Percentiles rank a stretch among this genome's conserved stretches.
Conservation (phyloP, 306 rosid genomes). For the Fragaria ananassa region DNA sequence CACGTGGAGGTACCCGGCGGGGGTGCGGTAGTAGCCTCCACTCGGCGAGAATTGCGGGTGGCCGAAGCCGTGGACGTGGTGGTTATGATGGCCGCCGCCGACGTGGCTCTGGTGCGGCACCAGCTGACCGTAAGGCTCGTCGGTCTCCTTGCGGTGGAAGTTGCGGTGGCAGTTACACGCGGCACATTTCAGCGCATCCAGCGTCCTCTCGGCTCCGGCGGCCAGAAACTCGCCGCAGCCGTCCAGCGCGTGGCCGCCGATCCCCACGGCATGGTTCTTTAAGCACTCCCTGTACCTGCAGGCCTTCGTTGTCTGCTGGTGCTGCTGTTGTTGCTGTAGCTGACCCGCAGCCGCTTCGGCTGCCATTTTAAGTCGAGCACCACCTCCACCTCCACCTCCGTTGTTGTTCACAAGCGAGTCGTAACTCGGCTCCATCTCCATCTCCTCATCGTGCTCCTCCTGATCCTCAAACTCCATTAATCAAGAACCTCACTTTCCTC, state of each 20-base stretch:
- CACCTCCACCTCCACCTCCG: not conserved
- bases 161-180: conserved; percentile 97
- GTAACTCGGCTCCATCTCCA: conserved; percentile 58
- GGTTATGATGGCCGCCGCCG: not conserved
- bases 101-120: not conserved
- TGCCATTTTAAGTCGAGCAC: conserved; percentile 33
- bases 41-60: conserved; percentile 48
- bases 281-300: conserved; percentile 74
- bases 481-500: not conserved
- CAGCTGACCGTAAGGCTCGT: conserved; percentile 19
- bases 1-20: conserved; percentile 75
- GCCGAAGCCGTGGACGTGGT: conserved; percentile 40
- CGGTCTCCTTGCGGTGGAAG: conserved; percentile 75
- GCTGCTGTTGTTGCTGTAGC: conserved; percentile 27
- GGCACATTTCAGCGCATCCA: conserved; percentile 86
- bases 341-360: not conserved
- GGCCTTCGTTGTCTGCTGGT: conserved; percentile 36
- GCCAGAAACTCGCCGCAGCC: conserved; percentile 90
- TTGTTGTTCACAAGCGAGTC: conserved; percentile 49
- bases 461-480: conserved; percentile 83
- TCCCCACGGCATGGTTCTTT: conserved; percentile 82
- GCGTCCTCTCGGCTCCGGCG: conserved; percentile 66
- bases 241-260: conserved; percentile 88
- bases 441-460: conserved; percentile 71
- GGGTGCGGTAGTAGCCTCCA: conserved; percentile 50